phyloP scores from a whole-genome alignment of 2,329 filamentous ascomycete genomes.

The Penicillium sp. region DNA sequence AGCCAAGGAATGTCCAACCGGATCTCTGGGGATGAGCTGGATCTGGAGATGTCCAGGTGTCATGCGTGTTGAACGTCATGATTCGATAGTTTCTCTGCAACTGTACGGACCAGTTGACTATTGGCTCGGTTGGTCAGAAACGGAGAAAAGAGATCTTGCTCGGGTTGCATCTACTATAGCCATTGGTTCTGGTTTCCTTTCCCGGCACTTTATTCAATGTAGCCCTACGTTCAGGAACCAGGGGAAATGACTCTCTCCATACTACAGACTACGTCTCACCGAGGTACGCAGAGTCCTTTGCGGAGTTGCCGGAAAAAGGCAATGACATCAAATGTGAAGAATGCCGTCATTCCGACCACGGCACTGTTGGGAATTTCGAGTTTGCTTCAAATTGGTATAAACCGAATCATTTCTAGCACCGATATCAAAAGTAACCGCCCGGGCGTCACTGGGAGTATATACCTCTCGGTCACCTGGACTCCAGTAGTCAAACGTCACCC shows the following conservation, averaged over 20 bases:
- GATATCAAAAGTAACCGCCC: no score
- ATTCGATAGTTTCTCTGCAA: not conserved
- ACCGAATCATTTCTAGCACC: no score
- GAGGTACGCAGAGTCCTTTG: no score
- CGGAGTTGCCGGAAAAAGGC: not conserved
- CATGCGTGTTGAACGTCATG: no score
- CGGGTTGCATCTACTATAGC: not conserved
- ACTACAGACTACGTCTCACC: no score
- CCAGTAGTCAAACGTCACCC: no score
- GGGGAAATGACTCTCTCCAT: not conserved
- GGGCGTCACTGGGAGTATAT: no score
- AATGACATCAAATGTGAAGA: slow-evolving; percentile 6
- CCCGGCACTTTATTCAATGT: not conserved
- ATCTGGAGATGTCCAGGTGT: not conserved
- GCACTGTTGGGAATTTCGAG: slow-evolving; percentile 2
- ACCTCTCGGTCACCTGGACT: no score
- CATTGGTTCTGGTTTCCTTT: not conserved
- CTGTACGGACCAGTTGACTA: not conserved
- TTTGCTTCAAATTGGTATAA: not conserved
- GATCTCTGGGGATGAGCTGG: not conserved
- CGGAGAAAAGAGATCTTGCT: not conserved
- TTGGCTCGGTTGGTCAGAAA: not conserved
- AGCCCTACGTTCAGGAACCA: not conserved
- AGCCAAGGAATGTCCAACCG: slow-evolving; percentile 3
- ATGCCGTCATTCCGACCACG: slow-evolving; percentile 8